Base-by-base conservation (phyloP, 1,139 yeast genomes). In the Scheffersomyces segobiensis region DNA sequence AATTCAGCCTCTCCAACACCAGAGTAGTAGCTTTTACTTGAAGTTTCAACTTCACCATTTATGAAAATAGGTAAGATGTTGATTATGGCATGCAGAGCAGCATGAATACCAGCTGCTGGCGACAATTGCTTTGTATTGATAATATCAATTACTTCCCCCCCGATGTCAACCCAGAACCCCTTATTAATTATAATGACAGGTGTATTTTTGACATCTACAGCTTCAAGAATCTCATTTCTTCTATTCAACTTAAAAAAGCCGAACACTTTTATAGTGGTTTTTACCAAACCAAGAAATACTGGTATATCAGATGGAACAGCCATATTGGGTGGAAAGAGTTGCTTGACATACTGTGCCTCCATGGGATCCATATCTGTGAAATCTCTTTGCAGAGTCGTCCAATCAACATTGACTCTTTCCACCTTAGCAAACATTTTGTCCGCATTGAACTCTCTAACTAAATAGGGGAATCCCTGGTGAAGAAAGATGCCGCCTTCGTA, bases 401-500 rank as follows among this genome's bases (percentile, higher is more conserved):
- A 95, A 63, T 93, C 97, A 10, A 95, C 98, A 65, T 89, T 87
- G 0, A 93, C 97, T 58, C 97, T 75, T 64, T 86, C 88, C 1
- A 93, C 97, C 61, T 88, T 88, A 0, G 98, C 98, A 72, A 76
- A 91, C 57, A 81, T 82, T 17, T 85, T 88, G 46, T 90, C 91
- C 0, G 89, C 79, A 64, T 93, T 89, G 67, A 95, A 89, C 64
- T 93, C 97, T 57, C 89, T 85, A 0, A 96, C 93, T 48, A 96
- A 71, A 68, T 93, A 93, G 0, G 98, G 92, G 60, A 85, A 81
- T 2, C 99, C 99, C 71, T 95, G 98, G 68, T 95, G 98, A 54
- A 95, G 83, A 65, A 91, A 93, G 1, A 95, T 93, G 0, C 96
- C 99, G 0, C 99, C 99, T 71, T 95, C 98, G 70, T 96, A 96